Evolutionary conservation across 208 protist species (phyloP).

Genomic region (Lotmaria passim): DNA sequence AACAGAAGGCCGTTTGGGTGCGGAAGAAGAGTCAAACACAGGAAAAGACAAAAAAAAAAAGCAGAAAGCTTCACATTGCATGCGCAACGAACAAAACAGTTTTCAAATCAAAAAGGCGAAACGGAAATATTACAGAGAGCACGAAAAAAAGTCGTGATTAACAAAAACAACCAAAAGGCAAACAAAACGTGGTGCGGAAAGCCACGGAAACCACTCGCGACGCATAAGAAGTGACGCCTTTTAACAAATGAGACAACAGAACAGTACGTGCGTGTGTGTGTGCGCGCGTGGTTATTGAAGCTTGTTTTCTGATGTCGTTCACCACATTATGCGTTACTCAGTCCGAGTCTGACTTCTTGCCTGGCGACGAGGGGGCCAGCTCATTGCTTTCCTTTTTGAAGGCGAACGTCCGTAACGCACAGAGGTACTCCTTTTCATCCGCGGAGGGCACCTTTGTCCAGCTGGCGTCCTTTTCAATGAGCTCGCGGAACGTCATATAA

Average conservation of each 20-base stretch:
- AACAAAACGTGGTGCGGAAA: too few relatives aligned
- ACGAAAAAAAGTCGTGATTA: background rate
- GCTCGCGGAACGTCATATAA: slow-evolving; percentile 74
- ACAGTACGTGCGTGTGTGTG: too few relatives aligned
- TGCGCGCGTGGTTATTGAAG: too few relatives aligned
- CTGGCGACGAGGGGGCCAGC: slow-evolving; percentile 32
- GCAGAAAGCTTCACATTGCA: slow-evolving; percentile 7
- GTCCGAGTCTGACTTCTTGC: slow-evolving; percentile 26
- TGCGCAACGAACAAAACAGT: background rate
- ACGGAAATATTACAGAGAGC: background rate
- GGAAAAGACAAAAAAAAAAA: slow-evolving; percentile 25
- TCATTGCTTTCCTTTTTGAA: slow-evolving; percentile 78
- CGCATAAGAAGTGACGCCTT: too few relatives aligned
- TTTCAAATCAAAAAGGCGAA: background rate
- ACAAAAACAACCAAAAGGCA: background rate
- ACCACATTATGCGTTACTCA: background rate
- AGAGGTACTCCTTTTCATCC: slow-evolving; percentile 85
- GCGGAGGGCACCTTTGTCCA: slow-evolving; percentile 69
- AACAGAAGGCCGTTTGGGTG: too few relatives aligned
- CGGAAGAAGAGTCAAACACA: slow-evolving; percentile 13
- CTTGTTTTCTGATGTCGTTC: background rate
- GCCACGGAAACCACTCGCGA: too few relatives aligned
- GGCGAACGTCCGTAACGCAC: slow-evolving; percentile 66
- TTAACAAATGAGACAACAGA: too few relatives aligned
- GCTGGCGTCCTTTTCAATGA: slow-evolving; percentile 79